These are phyloP conservation scores for Cryphonectria nitschkei DNA, from an alignment of 2,329 filamentous ascomycete species.

Conservation along the genomic window DNA sequence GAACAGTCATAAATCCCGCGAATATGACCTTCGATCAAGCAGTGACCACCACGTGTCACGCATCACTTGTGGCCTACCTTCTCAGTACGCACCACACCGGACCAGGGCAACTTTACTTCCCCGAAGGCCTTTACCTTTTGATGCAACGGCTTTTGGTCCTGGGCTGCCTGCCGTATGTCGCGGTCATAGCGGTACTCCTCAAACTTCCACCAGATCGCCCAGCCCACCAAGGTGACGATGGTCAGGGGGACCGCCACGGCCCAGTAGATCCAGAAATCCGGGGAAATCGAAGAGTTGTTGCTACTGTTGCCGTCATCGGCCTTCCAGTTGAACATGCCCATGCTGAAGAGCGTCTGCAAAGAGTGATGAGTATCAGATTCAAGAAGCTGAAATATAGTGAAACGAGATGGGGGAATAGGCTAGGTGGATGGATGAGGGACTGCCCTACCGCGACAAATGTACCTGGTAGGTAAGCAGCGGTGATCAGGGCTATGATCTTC, in stretches of 20 bases:
- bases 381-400: not conserved
- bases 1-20: not conserved
- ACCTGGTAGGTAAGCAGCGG: constrained; percentile 8
- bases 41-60: not conserved
- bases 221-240: constrained; percentile 6
- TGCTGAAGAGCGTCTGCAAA: constrained; percentile 6
- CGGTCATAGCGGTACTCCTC: constrained; percentile 13
- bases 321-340: constrained; percentile 11
- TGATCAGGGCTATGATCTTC: constrained; percentile 15
- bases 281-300: not conserved
- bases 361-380: not conserved
- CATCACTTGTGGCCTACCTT: not conserved
- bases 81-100: not conserved
- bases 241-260: constrained; percentile 9
- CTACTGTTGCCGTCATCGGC: not conserved
- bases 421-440: not conserved
- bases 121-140: not conserved
- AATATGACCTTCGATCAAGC: not conserved
- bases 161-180: not conserved
- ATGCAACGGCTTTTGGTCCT: not conserved
- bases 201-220: constrained; percentile 12
- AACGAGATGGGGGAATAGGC: too few relatives aligned
- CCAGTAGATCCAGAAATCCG: constrained; percentile 16
- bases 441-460: constrained; percentile 5
- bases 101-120: not conserved